Percentiles rank a stretch among this genome's conserved stretches.
Conservation (phyloP, 306 rosid genomes). For the Vachellia collinsii region DNA sequence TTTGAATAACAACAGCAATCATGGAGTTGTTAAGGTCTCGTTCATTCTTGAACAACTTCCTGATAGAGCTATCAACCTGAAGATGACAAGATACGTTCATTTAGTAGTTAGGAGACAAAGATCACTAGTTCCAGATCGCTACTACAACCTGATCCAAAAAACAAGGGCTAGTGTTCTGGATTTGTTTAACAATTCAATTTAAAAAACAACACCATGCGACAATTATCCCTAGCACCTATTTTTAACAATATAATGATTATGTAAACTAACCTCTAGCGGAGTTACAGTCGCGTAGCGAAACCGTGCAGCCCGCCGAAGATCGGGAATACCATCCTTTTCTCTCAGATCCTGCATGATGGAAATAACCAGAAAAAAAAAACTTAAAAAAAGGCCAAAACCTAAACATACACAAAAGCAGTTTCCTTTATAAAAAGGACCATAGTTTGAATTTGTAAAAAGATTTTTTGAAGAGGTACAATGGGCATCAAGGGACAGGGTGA, state of each 20-base stretch:
- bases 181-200: conserved; percentile 16
- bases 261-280: conserved; percentile 76
- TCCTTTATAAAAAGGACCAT: conserved; percentile 6
- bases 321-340: conserved; percentile 86
- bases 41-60: conserved; percentile 71
- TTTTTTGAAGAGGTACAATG: conserved; percentile 21
- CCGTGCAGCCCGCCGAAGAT: conserved; percentile 84
- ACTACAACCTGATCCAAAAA: not conserved
- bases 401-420: not conserved
- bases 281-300: conserved; percentile 75
- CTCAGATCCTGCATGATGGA: conserved; percentile 62
- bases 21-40: conserved; percentile 74
- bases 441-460: not conserved
- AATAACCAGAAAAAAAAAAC: conserved; percentile 30
- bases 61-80: conserved; percentile 62
- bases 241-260: conserved; percentile 23
- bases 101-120: conserved; percentile 15
- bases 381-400: conserved; percentile 35
- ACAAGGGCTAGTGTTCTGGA: conserved; percentile 16
- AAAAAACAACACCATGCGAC: conserved; percentile 17
- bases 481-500: conserved; percentile 27
- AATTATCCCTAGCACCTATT: conserved; percentile 23
- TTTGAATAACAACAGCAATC: conserved; percentile 73
- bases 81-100: conserved; percentile 27
- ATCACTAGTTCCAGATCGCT: conserved; percentile 9